Evolutionary conservation across 257 asterid species (phyloP).

Genomic region (Ballota nigra): DNA sequence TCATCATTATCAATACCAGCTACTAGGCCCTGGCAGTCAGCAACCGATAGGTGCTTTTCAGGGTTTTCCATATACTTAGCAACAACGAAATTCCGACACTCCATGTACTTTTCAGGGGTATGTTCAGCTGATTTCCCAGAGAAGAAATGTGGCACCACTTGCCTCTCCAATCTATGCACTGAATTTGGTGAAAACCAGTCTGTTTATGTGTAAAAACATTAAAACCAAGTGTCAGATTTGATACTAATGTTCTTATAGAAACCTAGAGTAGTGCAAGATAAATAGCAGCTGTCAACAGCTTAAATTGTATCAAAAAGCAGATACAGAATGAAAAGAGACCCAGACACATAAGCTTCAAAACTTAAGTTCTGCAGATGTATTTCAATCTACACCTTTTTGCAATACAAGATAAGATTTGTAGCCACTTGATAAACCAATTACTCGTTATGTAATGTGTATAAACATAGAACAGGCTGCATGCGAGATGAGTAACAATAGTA

Average conservation of each 20-base stretch:
- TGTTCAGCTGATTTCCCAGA: conserved; percentile 85
- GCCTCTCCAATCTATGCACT: conserved; percentile 99
- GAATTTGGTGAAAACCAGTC: conserved; percentile 95
- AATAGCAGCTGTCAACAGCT: neutral
- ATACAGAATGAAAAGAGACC: neutral
- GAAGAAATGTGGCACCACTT: conserved; percentile 99
- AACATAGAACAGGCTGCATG: conserved; percentile 1
- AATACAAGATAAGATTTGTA: conserved; percentile 1
- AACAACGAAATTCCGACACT: conserved; percentile 75
- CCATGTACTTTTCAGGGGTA: conserved; percentile 93
- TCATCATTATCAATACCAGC: conserved; percentile 68
- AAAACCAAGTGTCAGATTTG: conserved; percentile 15
- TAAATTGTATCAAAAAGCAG: neutral
- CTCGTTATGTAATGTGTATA: neutral
- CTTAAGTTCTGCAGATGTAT: neutral
- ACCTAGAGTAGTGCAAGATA: neutral
- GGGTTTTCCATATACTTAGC: conserved; percentile 95
- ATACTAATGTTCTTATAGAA: neutral
- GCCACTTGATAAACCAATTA: neutral
- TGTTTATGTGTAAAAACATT: conserved; percentile 35
- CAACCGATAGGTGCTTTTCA: conserved; percentile 58
- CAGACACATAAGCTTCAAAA: conserved; percentile 11
- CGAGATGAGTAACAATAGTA: neutral
- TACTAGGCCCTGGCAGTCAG: conserved; percentile 68
- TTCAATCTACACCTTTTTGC: neutral